Base-by-base conservation (phyloP, 495 filamentous ascomycete species). In the Hypomontagnella monticulosa region DNA sequence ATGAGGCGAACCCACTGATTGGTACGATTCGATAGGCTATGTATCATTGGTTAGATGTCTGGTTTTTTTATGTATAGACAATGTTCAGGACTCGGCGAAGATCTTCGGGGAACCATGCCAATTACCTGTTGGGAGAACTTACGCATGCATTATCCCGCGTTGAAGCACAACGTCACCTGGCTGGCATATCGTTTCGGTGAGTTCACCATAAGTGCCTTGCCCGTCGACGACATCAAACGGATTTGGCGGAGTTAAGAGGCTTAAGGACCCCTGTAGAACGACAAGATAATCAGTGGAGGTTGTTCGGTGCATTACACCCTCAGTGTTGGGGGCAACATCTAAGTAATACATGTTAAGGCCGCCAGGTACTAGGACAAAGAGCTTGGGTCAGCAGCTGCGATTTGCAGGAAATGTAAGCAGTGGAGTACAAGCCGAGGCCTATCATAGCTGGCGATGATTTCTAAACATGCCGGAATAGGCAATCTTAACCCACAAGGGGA, bases 101-200 rank as follows among this genome's bases (percentile, higher is more conserved):
- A n/a, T n/a, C n/a, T n/a, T n/a, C n/a, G n/a, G n/a, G n/a, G n/a
- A n/a, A n/a, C n/a, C n/a, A n/a, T n/a, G n/a, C n/a, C n/a, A n/a
- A n/a, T n/a, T n/a, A n/a, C n/a, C n/a, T n/a, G 15, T 40, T 15
- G 51, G 57, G 15, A 58, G 41, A 23, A 75, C 72, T 71, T 65
- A 75, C 72, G 60, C 67, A 44, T 74, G 64, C 64, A 73, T 71
- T 11, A 68, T 70, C 11, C 70, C 67, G 8, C 72, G 61, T 58
- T 75, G 65, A 30, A 69, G 56, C 8, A 71, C 67, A 11, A 69
- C 46, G n/a, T 73, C 70, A 4, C 70, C 67, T 4, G 64, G 61
- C 14, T 63, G 52, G 36, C 62, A 67, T 5, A 61, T 34, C 1
- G 71, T 70, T 41, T 73, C 69, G 34, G 52, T 38, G 33, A 62